Conservation (phyloP, 164 flowering plant species). For the Euptelea pleiosperma region DNA sequence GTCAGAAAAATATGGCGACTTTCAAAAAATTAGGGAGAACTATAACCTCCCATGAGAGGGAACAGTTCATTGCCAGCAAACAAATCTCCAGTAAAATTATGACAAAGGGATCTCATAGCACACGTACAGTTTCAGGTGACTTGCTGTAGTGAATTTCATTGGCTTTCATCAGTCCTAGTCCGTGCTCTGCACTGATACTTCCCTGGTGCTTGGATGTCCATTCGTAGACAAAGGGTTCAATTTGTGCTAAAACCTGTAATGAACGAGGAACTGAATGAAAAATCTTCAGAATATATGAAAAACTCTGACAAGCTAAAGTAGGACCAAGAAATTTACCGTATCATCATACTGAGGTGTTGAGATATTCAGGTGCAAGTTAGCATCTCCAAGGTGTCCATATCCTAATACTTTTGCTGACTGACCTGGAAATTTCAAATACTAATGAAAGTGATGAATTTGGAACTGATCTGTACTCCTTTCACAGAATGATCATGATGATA, state of each 20-base stretch:
- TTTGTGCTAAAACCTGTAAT: constrained; percentile 67
- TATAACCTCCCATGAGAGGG: neutral
- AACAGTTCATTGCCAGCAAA: neutral
- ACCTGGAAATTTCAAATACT: constrained; percentile 38
- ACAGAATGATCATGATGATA: constrained; percentile 7
- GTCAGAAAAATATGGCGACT: neutral
- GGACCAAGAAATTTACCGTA: constrained; percentile 41
- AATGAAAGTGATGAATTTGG: neutral
- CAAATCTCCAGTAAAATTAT: neutral
- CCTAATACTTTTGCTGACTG: constrained; percentile 69
- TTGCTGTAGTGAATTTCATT: constrained; percentile 87
- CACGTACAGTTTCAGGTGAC: constrained; percentile 69
- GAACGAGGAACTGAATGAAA: neutral
- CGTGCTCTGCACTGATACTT: constrained; percentile 98
- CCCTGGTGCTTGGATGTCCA: constrained; percentile 91
- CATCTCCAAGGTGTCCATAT: constrained; percentile 98
- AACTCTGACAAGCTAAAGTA: neutral
- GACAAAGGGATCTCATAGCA: neutral
- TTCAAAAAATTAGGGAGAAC: neutral
- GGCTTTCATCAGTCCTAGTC: constrained; percentile 95
- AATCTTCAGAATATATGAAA: neutral
- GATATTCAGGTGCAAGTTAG: constrained; percentile 89
- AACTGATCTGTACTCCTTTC: neutral
- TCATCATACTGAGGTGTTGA: constrained; percentile 74
- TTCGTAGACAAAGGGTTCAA: constrained; percentile 96